A percentile compares a stretch with the other conserved stretches of the same genome.
These are phyloP conservation scores for Penicillium sp. DNA, from an alignment of 2,329 filamentous ascomycete species.

Conservation along the genomic window DNA sequence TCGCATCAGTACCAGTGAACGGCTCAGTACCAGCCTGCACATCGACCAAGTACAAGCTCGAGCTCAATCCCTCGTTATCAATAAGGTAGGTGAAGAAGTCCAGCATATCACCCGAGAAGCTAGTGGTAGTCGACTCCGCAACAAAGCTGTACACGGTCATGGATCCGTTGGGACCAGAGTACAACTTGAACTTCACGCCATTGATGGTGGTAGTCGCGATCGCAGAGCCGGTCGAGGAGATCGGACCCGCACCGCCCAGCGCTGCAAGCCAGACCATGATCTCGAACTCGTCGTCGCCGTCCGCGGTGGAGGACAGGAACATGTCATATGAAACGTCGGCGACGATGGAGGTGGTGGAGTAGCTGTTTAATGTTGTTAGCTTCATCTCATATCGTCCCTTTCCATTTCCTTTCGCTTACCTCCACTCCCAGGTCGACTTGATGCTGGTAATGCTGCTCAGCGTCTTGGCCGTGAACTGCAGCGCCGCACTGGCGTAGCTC, in stretches of 20 bases:
- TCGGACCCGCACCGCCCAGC: slow-evolving; percentile 58
- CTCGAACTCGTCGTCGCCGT: slow-evolving; percentile 55
- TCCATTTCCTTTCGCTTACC: slow-evolving; percentile 19
- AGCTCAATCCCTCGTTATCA: slow-evolving; percentile 33
- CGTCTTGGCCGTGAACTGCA: slow-evolving; percentile 34
- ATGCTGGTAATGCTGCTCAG: slow-evolving; percentile 43
- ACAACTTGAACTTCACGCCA: slow-evolving; percentile 59
- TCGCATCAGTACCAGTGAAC: slow-evolving; percentile 34
- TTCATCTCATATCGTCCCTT: not conserved
- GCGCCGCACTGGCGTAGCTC: slow-evolving; percentile 49
- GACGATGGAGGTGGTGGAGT: slow-evolving; percentile 51
- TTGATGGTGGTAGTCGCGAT: slow-evolving; percentile 57
- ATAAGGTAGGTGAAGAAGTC: slow-evolving; percentile 59
- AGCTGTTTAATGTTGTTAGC: slow-evolving; percentile 27
- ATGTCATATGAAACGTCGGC: slow-evolving; percentile 64
- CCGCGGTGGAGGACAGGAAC: slow-evolving; percentile 54
- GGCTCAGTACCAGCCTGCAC: slow-evolving; percentile 44
- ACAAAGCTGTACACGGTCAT: slow-evolving; percentile 63
- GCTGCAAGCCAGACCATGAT: slow-evolving; percentile 67
- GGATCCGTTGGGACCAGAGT: slow-evolving; percentile 58
- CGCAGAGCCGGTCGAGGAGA: slow-evolving; percentile 49
- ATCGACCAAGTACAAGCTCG: slow-evolving; percentile 54
- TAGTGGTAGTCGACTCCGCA: slow-evolving; percentile 47
- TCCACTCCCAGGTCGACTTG: slow-evolving; percentile 48
- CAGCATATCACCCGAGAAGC: slow-evolving; percentile 58